Evolutionary conservation across 164 flowering plant species (phyloP), one percentile per base, ranked within the genome.

Genomic region (Chloranthus sessilifolius): DNA sequence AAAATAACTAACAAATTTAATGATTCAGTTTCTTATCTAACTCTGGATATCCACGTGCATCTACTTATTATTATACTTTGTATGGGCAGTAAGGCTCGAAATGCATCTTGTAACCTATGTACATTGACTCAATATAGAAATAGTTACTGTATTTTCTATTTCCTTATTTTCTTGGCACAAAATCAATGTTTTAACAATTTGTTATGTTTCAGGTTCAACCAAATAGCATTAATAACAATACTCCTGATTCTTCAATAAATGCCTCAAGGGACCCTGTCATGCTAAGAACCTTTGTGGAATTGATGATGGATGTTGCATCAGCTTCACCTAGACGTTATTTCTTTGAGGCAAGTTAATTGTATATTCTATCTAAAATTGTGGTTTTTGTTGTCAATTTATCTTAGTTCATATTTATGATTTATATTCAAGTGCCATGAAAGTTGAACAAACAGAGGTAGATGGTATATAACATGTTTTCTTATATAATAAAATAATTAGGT

Each of bases 281-380:
- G 53, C 58, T 91, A 51, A 86, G 67, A 74, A 67, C 67, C 25
- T 88, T 77, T 71, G 89, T 92, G 60, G 89, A 82, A 61, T 43
- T 78, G 61, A 69, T 83, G 4, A 92, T 92, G 99, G 99, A 92
- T 78, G 64, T 92, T 63, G 79, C 91, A 61, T 92, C 99, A 59
- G 96, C 99, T 61, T 81, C 96, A 17, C 99, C 99, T 12, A 63
- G 99, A 33, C 85, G 95, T 9, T 92, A 88, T 60, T 83, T 92
- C 66, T 92, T 92, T 61, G 99, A 92, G 97, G 99, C 77, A 75
- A 76, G 80, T 42, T 59, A 63, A 31, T 62, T 39, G 49, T 66
- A 57, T 54, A 50, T 54, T 56, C 58, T 45, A n/a, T n/a, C n/a
- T n/a, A n/a, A n/a, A n/a, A 26, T n/a, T n/a, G n/a, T 22, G 30